These are phyloP conservation scores for Capsicum baccatum DNA, from an alignment of 257 asterid genomes.

Conservation along the genomic window DNA sequence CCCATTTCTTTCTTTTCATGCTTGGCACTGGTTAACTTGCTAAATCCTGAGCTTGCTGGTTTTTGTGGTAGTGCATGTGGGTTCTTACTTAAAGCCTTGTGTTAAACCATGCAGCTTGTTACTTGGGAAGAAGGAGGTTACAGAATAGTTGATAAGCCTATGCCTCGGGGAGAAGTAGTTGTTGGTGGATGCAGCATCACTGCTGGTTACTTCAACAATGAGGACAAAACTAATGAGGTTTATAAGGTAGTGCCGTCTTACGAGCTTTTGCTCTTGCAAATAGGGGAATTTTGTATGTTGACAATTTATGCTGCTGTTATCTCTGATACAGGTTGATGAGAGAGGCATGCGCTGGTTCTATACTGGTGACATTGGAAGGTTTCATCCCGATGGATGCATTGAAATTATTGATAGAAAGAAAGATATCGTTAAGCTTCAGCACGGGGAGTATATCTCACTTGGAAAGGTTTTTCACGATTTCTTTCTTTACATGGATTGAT, in stretches of 20 bases:
- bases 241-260: slow-evolving; percentile 55
- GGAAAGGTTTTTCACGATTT: slow-evolving; percentile 64
- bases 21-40: slow-evolving; percentile 4
- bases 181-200: slow-evolving; percentile 88
- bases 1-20: background rate
- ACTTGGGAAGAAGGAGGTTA: slow-evolving; percentile 98
- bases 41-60: background rate
- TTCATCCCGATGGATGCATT: slow-evolving; percentile 91
- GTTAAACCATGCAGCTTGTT: slow-evolving; percentile 64
- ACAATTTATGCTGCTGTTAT: slow-evolving; percentile 16
- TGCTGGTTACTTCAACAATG: slow-evolving; percentile 88
- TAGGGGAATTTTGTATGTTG: slow-evolving; percentile 18
- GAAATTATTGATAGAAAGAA: slow-evolving; percentile 93
- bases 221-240: slow-evolving; percentile 76
- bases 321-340: slow-evolving; percentile 73
- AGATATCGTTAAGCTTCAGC: slow-evolving; percentile 93
- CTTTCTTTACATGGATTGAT: background rate
- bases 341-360: slow-evolving; percentile 91
- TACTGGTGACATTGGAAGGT: slow-evolving; percentile 87
- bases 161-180: slow-evolving; percentile 92
- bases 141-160: slow-evolving; percentile 71
- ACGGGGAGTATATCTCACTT: slow-evolving; percentile 90
- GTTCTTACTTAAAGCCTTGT: slow-evolving; percentile 27
- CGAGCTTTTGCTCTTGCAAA: slow-evolving; percentile 9
- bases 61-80: background rate